A percentile compares a stretch with the other conserved stretches of the same genome.
These are phyloP conservation scores for Globisporangium viniferum DNA, from an alignment of 352 stramenopile species.

Conservation along the genomic window DNA sequence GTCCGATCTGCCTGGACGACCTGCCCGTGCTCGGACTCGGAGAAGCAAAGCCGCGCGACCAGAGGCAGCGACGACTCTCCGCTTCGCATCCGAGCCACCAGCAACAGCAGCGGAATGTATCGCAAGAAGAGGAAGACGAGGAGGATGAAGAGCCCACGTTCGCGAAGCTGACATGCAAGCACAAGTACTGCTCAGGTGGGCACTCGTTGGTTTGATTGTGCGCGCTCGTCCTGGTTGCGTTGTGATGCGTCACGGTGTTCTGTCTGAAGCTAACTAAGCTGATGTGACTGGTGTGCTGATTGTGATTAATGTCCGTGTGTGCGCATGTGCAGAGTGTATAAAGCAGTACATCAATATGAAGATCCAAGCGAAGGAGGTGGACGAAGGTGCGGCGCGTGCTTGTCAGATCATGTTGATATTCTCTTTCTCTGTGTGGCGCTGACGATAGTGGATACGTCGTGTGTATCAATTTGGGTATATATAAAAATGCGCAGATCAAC, in stretches of 20 bases:
- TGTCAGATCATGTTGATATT: not conserved
- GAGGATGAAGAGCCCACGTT: conserved; percentile 25
- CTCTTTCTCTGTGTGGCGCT: not conserved
- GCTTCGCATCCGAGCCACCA: not conserved
- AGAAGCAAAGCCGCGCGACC: conserved; percentile 21
- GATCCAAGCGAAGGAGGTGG: conserved; percentile 52
- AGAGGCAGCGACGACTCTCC: not conserved
- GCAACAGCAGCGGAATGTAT: not conserved
- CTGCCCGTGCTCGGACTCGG: conserved; percentile 39
- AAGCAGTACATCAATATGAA: conserved; percentile 56
- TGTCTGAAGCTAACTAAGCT: not conserved
- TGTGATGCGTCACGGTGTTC: not conserved
- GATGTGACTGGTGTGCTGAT: not conserved
- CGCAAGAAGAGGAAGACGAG: not conserved
- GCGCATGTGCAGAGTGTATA: conserved; percentile 34
- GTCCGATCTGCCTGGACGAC: conserved; percentile 61
- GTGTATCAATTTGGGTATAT: not conserved
- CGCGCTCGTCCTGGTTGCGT: not conserved
- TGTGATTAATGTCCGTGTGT: not conserved
- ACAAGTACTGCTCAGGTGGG: conserved; percentile 56
- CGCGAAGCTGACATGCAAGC: conserved; percentile 46
- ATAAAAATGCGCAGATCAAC: conserved; percentile 35
- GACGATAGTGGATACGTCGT: not conserved
- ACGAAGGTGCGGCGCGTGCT: conserved; percentile 39
- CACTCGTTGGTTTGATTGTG: not conserved